Percentiles rank a stretch among this genome's conserved stretches.
Evolutionary conservation across 75 land plant species (phyloP).

Genomic region (Isoetes taiwanensis): DNA sequence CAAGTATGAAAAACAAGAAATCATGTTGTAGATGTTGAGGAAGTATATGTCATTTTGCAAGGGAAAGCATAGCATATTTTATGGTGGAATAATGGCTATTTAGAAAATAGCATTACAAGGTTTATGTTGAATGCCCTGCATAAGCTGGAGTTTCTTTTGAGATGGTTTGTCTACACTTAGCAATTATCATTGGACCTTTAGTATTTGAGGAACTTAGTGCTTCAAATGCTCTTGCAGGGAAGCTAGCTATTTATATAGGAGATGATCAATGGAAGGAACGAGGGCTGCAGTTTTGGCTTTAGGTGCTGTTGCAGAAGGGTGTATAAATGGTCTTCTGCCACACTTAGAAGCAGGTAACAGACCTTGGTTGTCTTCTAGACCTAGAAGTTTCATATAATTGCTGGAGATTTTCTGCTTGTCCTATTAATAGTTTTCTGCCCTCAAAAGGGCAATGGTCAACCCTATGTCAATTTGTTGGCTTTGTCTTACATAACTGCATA

Average conservation of each 20-base stretch:
- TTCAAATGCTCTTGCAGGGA: conserved; percentile 25
- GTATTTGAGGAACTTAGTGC: no score
- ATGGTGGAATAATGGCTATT: background rate
- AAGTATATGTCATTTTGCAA: no score
- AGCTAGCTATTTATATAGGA: conserved; percentile 28
- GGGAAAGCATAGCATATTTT: background rate
- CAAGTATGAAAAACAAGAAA: no score
- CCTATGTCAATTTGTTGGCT: no score
- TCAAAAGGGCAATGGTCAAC: no score
- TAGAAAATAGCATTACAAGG: background rate
- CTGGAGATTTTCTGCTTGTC: background rate
- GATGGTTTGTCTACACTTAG: background rate
- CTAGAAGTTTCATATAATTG: background rate
- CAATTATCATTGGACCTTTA: no score
- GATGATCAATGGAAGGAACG: conserved; percentile 80
- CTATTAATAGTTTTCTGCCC: background rate
- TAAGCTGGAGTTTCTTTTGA: background rate
- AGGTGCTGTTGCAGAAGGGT: conserved; percentile 94
- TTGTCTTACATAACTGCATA: no score
- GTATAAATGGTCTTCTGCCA: conserved; percentile 88
- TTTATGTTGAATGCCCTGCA: background rate
- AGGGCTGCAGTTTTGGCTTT: conserved; percentile 93
- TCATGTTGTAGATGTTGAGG: no score
- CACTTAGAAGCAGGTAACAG: conserved; percentile 65
- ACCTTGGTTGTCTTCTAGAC: background rate